A percentile compares a stretch with the other conserved stretches of the same genome.
Evolutionary conservation across 73 alveolate species (phyloP).

Genomic region (Halteria grandinella): DNA sequence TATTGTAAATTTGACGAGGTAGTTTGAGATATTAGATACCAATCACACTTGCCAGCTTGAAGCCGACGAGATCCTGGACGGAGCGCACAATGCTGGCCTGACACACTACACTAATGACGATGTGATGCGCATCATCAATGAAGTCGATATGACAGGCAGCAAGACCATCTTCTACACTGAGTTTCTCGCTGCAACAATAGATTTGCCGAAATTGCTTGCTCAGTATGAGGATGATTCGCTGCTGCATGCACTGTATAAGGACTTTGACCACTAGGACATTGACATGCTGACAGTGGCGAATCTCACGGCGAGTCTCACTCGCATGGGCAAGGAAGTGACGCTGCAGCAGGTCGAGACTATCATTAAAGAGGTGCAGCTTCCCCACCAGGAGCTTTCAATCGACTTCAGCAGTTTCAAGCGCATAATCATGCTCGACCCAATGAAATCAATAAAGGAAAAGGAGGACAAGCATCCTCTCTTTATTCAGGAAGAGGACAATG

Average conservation of each 20-base stretch:
- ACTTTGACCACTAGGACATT: constrained; percentile 81
- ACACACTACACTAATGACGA: too few species aligned
- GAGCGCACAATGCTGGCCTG: too few species aligned
- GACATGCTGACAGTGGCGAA: constrained; percentile 76
- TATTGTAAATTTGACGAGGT: constrained; percentile 77
- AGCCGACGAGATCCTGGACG: constrained; percentile 85
- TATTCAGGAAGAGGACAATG: too few species aligned
- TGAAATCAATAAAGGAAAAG: too few species aligned
- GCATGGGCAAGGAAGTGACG: constrained; percentile 71
- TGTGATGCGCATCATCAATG: too few species aligned
- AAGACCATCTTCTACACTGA: constrained; percentile 67
- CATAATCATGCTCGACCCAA: too few species aligned
- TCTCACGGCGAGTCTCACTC: constrained; percentile 70
- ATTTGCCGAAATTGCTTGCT: constrained; percentile 46
- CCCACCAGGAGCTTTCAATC: too few species aligned
- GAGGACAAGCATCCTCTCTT: too few species aligned
- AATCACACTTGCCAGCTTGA: constrained; percentile 92
- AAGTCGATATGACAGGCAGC: constrained; percentile 59
- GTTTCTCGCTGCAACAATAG: constrained; percentile 66
- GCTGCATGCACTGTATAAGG: constrained; percentile 79
- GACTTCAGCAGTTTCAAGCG: too few species aligned
- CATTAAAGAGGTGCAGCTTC: constrained; percentile 68
- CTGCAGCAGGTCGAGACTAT: constrained; percentile 70
- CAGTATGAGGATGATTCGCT: too few species aligned
- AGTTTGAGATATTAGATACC: constrained; percentile 87